Evolutionary conservation across 2,329 filamentous ascomycete species (phyloP), one percentile per base, ranked within the genome.

Genomic region (Ascochyta rabiei): DNA sequence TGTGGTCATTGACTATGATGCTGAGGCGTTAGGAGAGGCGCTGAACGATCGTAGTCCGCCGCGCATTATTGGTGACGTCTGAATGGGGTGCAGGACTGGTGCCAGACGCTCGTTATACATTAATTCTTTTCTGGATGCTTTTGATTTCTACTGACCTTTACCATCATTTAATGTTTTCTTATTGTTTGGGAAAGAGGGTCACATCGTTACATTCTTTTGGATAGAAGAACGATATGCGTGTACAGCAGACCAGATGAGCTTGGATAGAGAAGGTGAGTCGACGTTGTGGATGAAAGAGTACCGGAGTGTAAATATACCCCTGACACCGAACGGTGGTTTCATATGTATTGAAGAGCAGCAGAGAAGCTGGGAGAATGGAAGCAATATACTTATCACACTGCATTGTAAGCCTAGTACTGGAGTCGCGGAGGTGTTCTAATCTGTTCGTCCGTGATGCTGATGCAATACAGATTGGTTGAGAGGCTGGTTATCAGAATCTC

Each of bases 21-120:
- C 66, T 6, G 73, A 75, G 18, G 75, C 74, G 1, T 53, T 77
- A 56, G 69, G 67, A 6, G 75, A 77, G 48, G 72, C 71, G 21
- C 55, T 76, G 39, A 65, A 59, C 9, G 73, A 73, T 12, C 41
- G 52, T 7, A 55, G 52, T 9, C 52, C 52, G 13, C 42, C 52
- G 7, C 35, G 41, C 6, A 31, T 21, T 1, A 28, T 19, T 2
- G 21, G 15, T 23, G 40, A 44, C n/a, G 34, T 15, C 2, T 41
- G n/a, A 41, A 19, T 21, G 4, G 12, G 23, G 8, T 12, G 19
- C 24, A 16, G 26, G n/a, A 6, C 26, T 13, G 24, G 40, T 45
- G 26, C 15, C 38, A 28, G 28, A 37, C 46, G 7, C 37, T 49
- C 46, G 35, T 47, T 55, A 33, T 38, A 31, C 21, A 42, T 31